These are phyloP conservation scores for Cokeromyces recurvatus DNA, from an alignment of 371 early-diverging fungal species.

Conservation along the genomic window DNA sequence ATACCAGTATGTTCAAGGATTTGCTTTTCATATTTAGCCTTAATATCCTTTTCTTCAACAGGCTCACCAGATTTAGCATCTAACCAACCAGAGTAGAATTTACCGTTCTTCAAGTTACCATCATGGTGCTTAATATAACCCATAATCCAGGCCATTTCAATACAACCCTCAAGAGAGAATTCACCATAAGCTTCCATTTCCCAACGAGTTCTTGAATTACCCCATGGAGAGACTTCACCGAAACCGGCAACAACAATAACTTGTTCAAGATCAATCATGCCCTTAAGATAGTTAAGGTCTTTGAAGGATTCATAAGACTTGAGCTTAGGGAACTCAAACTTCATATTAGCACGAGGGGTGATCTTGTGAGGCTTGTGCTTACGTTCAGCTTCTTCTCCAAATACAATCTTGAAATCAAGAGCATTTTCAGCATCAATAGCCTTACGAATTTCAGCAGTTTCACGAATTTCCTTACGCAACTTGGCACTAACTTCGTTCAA, in stretches of 20 bases:
- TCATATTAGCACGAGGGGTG: slow-evolving; percentile 90
- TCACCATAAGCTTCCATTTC: slow-evolving; percentile 93
- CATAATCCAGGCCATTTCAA: slow-evolving; percentile 97
- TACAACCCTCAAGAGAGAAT: slow-evolving; percentile 91
- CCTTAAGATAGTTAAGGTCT: slow-evolving; percentile 71
- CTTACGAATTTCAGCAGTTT: slow-evolving; percentile 80
- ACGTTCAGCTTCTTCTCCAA: slow-evolving; percentile 67
- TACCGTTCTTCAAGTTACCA: slow-evolving; percentile 78
- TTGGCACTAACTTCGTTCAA: slow-evolving; percentile 70
- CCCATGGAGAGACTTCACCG: slow-evolving; percentile 93
- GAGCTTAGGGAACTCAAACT: slow-evolving; percentile 82
- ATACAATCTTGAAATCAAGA: slow-evolving; percentile 71
- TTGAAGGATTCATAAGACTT: slow-evolving; percentile 59
- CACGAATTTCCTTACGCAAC: slow-evolving; percentile 72
- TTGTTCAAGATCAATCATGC: slow-evolving; percentile 88
- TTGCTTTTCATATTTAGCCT: slow-evolving; percentile 87
- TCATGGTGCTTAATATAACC: slow-evolving; percentile 88
- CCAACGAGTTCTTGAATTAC: slow-evolving; percentile 92
- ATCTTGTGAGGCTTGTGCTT: slow-evolving; percentile 73
- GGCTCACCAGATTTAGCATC: slow-evolving; percentile 87
- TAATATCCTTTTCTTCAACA: slow-evolving; percentile 86
- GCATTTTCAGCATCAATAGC: slow-evolving; percentile 75
- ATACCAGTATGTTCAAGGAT: slow-evolving; percentile 93
- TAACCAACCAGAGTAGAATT: slow-evolving; percentile 89
- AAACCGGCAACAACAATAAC: slow-evolving; percentile 92